Conservation (phyloP, 2,329 filamentous ascomycete genomes). For the Myriangium duriaei region DNA sequence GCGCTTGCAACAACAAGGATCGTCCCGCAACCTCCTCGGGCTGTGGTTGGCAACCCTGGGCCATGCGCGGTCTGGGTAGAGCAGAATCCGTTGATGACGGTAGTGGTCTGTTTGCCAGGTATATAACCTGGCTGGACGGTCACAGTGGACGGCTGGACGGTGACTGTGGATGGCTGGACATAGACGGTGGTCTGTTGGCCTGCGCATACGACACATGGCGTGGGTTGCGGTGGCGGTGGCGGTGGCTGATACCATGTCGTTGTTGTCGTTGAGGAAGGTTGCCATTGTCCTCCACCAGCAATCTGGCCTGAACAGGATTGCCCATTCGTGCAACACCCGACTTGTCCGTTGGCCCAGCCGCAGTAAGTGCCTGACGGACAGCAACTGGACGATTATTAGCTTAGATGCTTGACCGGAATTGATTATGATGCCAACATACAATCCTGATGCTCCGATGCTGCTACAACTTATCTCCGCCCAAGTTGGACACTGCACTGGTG, state of each 20-base stretch:
- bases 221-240: background rate
- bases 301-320: slow-evolving; percentile 5
- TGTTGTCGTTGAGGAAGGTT: background rate
- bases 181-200: slow-evolving; percentile 1
- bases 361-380: slow-evolving; percentile 9
- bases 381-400: slow-evolving; percentile 2
- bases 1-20: slow-evolving; percentile 6
- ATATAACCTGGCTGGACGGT: background rate
- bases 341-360: slow-evolving; percentile 5
- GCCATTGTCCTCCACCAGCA: slow-evolving; percentile 6
- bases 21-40: slow-evolving; percentile 7
- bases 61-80: slow-evolving; percentile 4
- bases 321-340: slow-evolving; percentile 5
- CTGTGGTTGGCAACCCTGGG: slow-evolving; percentile 6
- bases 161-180: slow-evolving; percentile 1
- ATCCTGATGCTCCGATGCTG: slow-evolving; percentile 4
- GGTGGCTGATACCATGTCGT: slow-evolving; percentile 1
- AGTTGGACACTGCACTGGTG: slow-evolving; percentile 6
- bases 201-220: background rate
- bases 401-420: background rate
- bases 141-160: background rate
- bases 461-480: slow-evolving; percentile 8
- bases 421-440: background rate
- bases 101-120: slow-evolving; percentile 2
- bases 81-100: slow-evolving; percentile 5